Base-by-base conservation (phyloP, 2,329 filamentous ascomycete genomes). In the Fusarium mundagurra region DNA sequence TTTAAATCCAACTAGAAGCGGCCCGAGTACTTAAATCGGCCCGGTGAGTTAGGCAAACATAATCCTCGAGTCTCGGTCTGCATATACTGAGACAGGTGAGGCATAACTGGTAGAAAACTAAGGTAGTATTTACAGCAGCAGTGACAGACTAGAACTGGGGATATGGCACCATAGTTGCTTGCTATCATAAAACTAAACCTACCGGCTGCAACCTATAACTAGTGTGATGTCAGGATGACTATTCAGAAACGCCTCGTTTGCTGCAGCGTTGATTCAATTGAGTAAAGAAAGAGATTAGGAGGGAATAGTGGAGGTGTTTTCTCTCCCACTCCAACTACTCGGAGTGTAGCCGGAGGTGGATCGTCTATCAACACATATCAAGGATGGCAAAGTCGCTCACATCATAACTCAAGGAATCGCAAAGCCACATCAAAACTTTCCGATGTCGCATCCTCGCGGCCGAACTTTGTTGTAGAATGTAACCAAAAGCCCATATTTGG, bases 381-480 rank as follows among this genome's bases (percentile, higher is more conserved):
- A 38, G 22, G 18, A 63, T 51, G 38, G 36, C 45, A 31, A 63
- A 54, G 45, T 61, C 64, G 57, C 44, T 54, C 50, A 48, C 31
- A 71, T 71, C 61, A 51, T 61, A 68, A 68, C 67, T 59, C 34
- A 44, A 57, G 53, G 58, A 64, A 53, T 58, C 22, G 55, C 45
- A 69, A 61, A 36, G 47, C 55, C 62, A 62, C 48, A 65, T 61
- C 48, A 36, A 62, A 59, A 50, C 41, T 36, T 36, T 59, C 67
- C 76, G 70, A 77, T 64, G 72, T 77, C 74, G 69, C 65, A 77
- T 72, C 61, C 57, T 74, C 64, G 47, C 50, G 58, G 48, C 64
- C 63, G 66, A 64, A 47, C 31, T 17, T 24, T 27, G 43, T 41
- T 53, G 45, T 39, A 63, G 27, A 54, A 74, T 75, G 74, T 47